Evolutionary conservation across 169 alveolate species (phyloP).

Genomic region (Eimeria praecox): DNA sequence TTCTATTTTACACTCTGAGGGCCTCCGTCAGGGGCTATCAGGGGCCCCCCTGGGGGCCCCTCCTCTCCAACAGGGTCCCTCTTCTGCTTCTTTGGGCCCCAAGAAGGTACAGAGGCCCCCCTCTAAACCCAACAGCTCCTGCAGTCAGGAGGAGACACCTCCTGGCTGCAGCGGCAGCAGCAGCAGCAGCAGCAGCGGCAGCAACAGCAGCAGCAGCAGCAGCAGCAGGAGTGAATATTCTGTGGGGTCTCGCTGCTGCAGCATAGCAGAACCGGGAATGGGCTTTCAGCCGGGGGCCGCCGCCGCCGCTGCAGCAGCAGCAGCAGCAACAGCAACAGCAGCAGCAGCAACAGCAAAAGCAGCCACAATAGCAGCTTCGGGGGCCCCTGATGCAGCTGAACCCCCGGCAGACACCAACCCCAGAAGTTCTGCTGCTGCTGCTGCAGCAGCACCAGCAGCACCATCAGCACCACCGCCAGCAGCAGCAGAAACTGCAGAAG

Average conservation of each 20-base stretch:
- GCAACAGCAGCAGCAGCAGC: no score
- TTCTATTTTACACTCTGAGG: not conserved
- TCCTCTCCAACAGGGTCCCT: not conserved
- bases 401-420: not conserved
- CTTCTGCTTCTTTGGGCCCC: not conserved
- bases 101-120: not conserved
- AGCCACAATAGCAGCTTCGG: not conserved
- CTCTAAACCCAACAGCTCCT: not conserved
- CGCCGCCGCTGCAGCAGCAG: no score
- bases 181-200: no score
- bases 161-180: no score
- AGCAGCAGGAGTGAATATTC: no score
- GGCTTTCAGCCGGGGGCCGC: no score
- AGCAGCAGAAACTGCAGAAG: not conserved
- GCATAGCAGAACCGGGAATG: no score
- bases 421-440: not conserved
- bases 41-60: slow-evolving; percentile 34
- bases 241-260: not conserved
- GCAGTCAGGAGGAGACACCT: not conserved
- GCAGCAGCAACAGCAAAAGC: not conserved
- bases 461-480: not conserved
- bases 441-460: not conserved
- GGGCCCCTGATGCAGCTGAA: not conserved
- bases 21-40: not conserved
- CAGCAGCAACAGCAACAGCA: not conserved